Conservation (phyloP, 805 yeast genomes). For the Metschnikowia proteae region DNA sequence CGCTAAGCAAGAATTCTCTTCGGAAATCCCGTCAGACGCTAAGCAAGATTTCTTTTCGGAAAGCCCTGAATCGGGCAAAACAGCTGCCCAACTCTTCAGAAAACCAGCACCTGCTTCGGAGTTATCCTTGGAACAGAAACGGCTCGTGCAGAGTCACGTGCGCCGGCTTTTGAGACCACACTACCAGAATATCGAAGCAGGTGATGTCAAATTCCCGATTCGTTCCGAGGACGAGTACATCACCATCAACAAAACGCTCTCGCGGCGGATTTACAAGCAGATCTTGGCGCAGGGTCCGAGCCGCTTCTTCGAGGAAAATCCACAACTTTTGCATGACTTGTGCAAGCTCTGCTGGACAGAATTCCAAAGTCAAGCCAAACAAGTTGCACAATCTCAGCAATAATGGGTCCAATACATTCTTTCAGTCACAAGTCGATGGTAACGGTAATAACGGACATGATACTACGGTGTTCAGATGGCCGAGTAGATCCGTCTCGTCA, state of each 20-base stretch:
- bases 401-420: too few relatives aligned
- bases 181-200: constrained; percentile 26
- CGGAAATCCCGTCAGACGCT: too few relatives aligned
- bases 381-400: too few relatives aligned
- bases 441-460: too few relatives aligned
- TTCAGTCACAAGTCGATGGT: too few relatives aligned
- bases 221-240: constrained; percentile 46
- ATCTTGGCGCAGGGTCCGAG: constrained; percentile 13
- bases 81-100: too few relatives aligned
- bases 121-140: constrained; percentile 45
- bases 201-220: constrained; percentile 13
- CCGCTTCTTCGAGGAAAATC: background rate
- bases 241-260: constrained; percentile 56
- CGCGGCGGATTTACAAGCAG: constrained; percentile 52
- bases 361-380: background rate
- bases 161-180: constrained; percentile 49
- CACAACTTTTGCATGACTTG: background rate
- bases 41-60: too few relatives aligned
- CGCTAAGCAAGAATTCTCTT: too few relatives aligned
- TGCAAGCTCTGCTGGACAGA: constrained; percentile 6
- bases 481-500: too few relatives aligned
- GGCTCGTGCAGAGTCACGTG: constrained; percentile 53
- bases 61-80: too few relatives aligned
- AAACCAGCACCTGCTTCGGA: constrained; percentile 2
- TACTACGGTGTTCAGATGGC: too few relatives aligned